Percentiles rank a stretch among this genome's conserved stretches.
These are phyloP conservation scores for Penicillium sp. DNA, from an alignment of 2,329 filamentous ascomycete genomes.

Conservation along the genomic window DNA sequence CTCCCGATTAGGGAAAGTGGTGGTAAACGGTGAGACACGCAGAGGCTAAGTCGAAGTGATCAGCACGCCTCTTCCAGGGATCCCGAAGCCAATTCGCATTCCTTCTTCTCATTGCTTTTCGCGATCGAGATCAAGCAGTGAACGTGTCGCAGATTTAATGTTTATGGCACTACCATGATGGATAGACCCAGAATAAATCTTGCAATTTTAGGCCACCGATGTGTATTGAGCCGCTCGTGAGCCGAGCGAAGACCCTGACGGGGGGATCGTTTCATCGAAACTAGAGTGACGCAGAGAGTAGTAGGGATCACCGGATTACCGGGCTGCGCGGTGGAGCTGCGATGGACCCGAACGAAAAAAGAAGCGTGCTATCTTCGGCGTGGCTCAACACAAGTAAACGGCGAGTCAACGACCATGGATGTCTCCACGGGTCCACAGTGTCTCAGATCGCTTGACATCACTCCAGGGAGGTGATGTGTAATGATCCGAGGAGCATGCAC, in stretches of 20 bases:
- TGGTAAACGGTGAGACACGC: not conserved
- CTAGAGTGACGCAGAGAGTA: constrained; percentile 3
- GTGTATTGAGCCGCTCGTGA: not conserved
- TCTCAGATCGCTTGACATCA: constrained; percentile 14
- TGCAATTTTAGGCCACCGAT: too few species aligned
- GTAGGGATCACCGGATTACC: constrained; percentile 11
- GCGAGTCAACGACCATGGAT: not conserved
- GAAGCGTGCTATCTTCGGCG: not conserved
- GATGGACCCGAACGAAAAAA: not conserved
- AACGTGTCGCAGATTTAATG: not conserved
- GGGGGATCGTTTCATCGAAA: constrained; percentile 15
- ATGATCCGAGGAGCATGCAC: not conserved
- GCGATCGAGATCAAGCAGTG: not conserved
- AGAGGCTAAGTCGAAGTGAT: not conserved
- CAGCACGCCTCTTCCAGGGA: not conserved
- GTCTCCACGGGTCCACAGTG: constrained; percentile 11
- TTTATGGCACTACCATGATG: too few species aligned
- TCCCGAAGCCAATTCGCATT: not conserved
- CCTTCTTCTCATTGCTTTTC: not conserved
- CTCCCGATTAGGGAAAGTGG: not conserved
- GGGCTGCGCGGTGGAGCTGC: not conserved
- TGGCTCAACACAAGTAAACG: not conserved
- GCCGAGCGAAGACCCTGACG: constrained; percentile 6
- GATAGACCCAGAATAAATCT: too few species aligned
- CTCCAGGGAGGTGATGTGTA: not conserved